These are phyloP conservation scores for Lactifluus pinguis DNA, from an alignment of 768 basidiomycete species.

Conservation along the genomic window DNA sequence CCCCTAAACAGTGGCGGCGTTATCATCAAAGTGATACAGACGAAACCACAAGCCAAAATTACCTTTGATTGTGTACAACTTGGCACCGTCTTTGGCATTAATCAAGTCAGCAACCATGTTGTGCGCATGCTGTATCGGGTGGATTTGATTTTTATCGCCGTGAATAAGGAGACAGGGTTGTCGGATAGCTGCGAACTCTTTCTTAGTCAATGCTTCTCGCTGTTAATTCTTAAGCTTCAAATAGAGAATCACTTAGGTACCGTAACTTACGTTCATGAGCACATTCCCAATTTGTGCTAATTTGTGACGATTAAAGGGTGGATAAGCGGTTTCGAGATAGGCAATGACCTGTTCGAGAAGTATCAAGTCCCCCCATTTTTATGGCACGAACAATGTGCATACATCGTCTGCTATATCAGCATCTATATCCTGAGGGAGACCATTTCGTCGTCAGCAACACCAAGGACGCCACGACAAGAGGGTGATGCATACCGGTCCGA, in stretches of 20 bases:
- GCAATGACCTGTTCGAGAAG: conserved; percentile 12
- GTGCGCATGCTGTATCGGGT: conserved; percentile 12
- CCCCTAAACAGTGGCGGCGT: background rate
- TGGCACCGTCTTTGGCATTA: conserved; percentile 9
- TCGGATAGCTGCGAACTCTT: conserved; percentile 12
- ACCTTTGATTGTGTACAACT: conserved; percentile 14
- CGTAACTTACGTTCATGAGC: conserved; percentile 13
- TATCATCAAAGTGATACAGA: background rate
- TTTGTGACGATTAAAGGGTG: conserved; percentile 18
- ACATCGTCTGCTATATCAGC: conserved; percentile 12
- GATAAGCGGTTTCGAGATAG: conserved; percentile 18
- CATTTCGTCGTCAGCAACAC: background rate
- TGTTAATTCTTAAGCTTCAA: background rate
- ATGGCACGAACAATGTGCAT: background rate
- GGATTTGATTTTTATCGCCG: conserved; percentile 17
- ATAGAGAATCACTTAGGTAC: background rate
- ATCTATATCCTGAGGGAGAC: conserved; percentile 1
- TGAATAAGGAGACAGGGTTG: conserved; percentile 16
- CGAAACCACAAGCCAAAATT: background rate
- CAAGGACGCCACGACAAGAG: background rate
- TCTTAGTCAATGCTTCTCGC: conserved; percentile 9
- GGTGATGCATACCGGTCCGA: conserved; percentile 14
- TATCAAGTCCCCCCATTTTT: background rate
- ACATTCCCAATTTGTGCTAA: conserved; percentile 14
- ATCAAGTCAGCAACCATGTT: conserved; percentile 14